A percentile compares a stretch with the other conserved stretches of the same genome.
Conservation (phyloP, 345 rosid genomes). For the Stellera chamaejasme region DNA sequence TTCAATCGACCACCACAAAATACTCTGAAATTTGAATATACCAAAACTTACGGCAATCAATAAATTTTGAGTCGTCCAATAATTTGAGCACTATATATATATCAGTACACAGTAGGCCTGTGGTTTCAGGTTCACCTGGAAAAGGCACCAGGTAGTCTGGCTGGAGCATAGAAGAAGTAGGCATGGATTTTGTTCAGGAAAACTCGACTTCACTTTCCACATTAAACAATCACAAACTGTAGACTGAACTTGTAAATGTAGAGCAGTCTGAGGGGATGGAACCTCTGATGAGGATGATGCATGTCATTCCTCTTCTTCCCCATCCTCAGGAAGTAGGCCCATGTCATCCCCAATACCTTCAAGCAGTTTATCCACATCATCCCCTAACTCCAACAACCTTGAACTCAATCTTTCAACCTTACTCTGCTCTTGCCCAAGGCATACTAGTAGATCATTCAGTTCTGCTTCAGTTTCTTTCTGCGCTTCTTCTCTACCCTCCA, state of each 20-base stretch:
- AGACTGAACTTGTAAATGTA: slow-evolving; percentile 19
- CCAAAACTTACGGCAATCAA: no score
- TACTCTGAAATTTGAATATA: no score
- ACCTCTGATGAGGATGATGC: background rate
- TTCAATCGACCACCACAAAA: no score
- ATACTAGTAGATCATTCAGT: slow-evolving; percentile 86
- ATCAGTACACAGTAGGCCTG: no score
- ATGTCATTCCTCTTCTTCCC: slow-evolving; percentile 37
- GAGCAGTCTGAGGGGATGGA: slow-evolving; percentile 7
- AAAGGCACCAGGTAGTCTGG: no score
- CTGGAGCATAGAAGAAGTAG: no score
- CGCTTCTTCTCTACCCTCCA: slow-evolving; percentile 90
- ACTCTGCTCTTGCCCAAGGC: slow-evolving; percentile 98
- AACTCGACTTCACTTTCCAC: slow-evolving; percentile 5
- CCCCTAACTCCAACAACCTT: slow-evolving; percentile 73
- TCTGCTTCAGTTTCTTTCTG: slow-evolving; percentile 94
- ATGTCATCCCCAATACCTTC: slow-evolving; percentile 85
- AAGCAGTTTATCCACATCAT: slow-evolving; percentile 71
- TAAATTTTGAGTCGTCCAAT: no score
- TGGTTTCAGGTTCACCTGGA: no score
- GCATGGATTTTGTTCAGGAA: background rate
- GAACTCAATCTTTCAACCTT: slow-evolving; percentile 79
- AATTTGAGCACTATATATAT: no score
- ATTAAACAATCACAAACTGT: slow-evolving; percentile 12
- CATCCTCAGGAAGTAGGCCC: slow-evolving; percentile 66